A percentile compares a stretch with the other conserved stretches of the same genome.
phyloP scores from a whole-genome alignment of 768 basidiomycete species.

The Terana coerulea region DNA sequence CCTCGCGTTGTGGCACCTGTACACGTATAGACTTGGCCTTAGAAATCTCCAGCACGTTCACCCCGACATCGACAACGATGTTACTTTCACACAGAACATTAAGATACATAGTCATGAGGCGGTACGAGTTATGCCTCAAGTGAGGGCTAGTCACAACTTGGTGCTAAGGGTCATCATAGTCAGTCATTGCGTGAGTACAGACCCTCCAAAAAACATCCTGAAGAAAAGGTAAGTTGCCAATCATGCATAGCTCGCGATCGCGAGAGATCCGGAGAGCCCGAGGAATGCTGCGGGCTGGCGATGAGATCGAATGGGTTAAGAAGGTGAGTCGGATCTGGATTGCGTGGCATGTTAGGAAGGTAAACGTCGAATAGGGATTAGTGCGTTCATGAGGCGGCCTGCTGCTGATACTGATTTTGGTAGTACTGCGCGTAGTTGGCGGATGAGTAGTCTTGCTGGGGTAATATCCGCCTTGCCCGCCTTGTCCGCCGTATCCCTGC shows the following conservation, averaged over 20 bases:
- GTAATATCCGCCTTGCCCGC: constrained; percentile 35
- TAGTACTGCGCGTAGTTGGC: constrained; percentile 83
- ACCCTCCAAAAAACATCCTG: background rate
- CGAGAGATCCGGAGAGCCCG: background rate
- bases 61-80: background rate
- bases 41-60: constrained; percentile 9
- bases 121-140: background rate
- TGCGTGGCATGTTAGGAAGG: constrained; percentile 6
- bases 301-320: constrained; percentile 9
- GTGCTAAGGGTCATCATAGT: background rate
- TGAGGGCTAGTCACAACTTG: constrained; percentile 1
- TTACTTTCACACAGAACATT: background rate
- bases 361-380: constrained; percentile 18
- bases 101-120: background rate
- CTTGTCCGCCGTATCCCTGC: constrained; percentile 32
- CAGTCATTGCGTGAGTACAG: background rate
- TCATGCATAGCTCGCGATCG: background rate
- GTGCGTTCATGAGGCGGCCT: constrained; percentile 42
- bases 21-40: constrained; percentile 1
- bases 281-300: constrained; percentile 8
- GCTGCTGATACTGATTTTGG: constrained; percentile 82
- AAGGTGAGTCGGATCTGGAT: constrained; percentile 8
- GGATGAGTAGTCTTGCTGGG: constrained; percentile 64
- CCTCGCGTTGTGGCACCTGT: no score
- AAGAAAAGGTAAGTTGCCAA: background rate